These are phyloP conservation scores for Schizosaccharomyces lindneri DNA, from an alignment of 805 yeast species.

Conservation along the genomic window DNA sequence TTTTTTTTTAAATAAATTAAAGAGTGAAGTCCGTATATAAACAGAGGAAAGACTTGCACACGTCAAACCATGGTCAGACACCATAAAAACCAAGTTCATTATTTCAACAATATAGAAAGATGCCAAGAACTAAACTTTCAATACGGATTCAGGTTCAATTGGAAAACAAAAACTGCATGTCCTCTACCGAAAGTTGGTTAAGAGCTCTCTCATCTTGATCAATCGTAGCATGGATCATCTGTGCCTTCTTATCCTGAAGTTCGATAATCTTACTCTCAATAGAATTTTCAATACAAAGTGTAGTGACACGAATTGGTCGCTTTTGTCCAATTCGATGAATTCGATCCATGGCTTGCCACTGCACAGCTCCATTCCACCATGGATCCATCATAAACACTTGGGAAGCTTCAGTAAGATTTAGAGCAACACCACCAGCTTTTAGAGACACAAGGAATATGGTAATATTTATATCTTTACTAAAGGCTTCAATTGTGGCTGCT, in stretches of 20 bases:
- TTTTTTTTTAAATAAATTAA: no score
- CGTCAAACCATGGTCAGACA: no score
- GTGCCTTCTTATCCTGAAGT: slow-evolving; percentile 88
- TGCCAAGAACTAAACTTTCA: not conserved
- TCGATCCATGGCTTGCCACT: slow-evolving; percentile 95
- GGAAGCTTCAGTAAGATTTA: slow-evolving; percentile 87
- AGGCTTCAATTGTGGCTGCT: slow-evolving; percentile 69
- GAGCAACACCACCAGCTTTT: slow-evolving; percentile 97
- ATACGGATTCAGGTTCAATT: not conserved
- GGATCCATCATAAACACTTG: slow-evolving; percentile 92
- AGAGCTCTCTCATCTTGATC: slow-evolving; percentile 83
- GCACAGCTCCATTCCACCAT: slow-evolving; percentile 97
- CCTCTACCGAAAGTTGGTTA: slow-evolving; percentile 71
- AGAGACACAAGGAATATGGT: slow-evolving; percentile 85
- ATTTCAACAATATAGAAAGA: not conserved
- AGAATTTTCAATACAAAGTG: slow-evolving; percentile 87
- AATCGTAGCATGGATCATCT: slow-evolving; percentile 91
- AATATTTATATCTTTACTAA: slow-evolving; percentile 76
- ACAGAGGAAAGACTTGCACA: no score
- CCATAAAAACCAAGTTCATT: not conserved
- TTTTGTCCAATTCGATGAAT: slow-evolving; percentile 93
- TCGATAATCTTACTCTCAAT: slow-evolving; percentile 91
- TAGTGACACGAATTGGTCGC: slow-evolving; percentile 76
- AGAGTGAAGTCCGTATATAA: no score
- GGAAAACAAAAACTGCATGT: slow-evolving; percentile 67